Base-by-base conservation (phyloP, 768 basidiomycete species). In the Panus rudis region DNA sequence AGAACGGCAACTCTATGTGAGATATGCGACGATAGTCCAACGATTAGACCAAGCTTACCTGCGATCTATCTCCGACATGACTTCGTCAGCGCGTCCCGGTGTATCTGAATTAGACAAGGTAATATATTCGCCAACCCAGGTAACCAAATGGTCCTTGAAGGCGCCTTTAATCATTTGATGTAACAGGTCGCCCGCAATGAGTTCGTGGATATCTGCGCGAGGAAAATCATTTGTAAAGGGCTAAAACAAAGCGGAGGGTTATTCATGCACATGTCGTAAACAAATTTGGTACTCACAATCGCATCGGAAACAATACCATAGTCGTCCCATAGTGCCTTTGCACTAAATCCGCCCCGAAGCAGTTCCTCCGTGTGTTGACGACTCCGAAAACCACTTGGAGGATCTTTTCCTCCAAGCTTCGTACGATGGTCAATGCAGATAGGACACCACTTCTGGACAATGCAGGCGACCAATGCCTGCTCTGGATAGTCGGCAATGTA, bases 71-170 rank as follows among this genome's bases (percentile, higher is more conserved):
- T 65, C 62, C 2, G 49, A 55, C 8, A 66, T 26, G 1, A 53
- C 51, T 4, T 43, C 24, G 0, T 51, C 42, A 1, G 58, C 57
- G 1, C 39, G 0, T 16, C 2, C 20, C 17, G 7, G 38, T 28
- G 8, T 49, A 14, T 26, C 21, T 7, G 8, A 7, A 52, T 51
- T 48, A 56, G 17, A 1, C 4, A 8, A 13, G 7, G 1, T 34
- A 0, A 65, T 27, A 26, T 59, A 67, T 3, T 53, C 49, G 0
- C 20, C 42, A 0, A 65, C 49, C 65, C 65, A 67, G 0, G 49
- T 41, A 0, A 68, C 57, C 1, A 66, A 38, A 27, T 66, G 62
- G 27, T 67, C 64, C n/a, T 65, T 60, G 48, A 65, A 67, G 1
- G 50, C 48, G 0, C 64, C 62, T 30, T 62, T 65, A 40, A 62